These are phyloP conservation scores for Candida dubliniensis DNA, from an alignment of 1,139 yeast species.

Conservation along the genomic window DNA sequence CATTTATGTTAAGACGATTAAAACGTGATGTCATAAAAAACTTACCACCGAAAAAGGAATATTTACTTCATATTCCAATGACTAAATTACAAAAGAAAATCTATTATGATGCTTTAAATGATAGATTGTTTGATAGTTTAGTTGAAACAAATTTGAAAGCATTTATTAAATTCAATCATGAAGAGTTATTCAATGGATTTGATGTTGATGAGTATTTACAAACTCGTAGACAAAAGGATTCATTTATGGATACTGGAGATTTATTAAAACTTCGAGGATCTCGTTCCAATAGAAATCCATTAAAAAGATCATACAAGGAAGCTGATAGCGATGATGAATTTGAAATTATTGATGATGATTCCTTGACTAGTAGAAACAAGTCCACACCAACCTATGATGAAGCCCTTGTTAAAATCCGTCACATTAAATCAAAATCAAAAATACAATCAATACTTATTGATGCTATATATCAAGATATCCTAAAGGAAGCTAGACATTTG, in stretches of 20 bases:
- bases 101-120: slow-evolving; percentile 60
- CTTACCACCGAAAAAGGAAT: slow-evolving; percentile 88
- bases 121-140: slow-evolving; percentile 41
- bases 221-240: slow-evolving; percentile 11
- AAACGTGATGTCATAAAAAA: slow-evolving; percentile 66
- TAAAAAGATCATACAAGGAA: slow-evolving; percentile 19
- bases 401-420: slow-evolving; percentile 4
- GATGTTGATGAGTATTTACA: slow-evolving; percentile 42
- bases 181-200: slow-evolving; percentile 22
- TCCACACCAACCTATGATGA: slow-evolving; percentile 11
- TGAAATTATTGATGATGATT: slow-evolving; percentile 6
- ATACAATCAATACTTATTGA: slow-evolving; percentile 20
- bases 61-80: slow-evolving; percentile 71
- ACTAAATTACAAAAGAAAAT: slow-evolving; percentile 61
- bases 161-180: slow-evolving; percentile 36
- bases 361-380: slow-evolving; percentile 5
- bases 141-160: slow-evolving; percentile 49
- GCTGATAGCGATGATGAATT: slow-evolving; percentile 27
- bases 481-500: slow-evolving; percentile 23
- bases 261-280: not conserved
- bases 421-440: slow-evolving; percentile 4
- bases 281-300: not conserved
- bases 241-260: too few species aligned
- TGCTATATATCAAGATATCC: slow-evolving; percentile 18
- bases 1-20: slow-evolving; percentile 79